Percentiles rank a stretch among this genome's conserved stretches.
Evolutionary conservation across 2,329 filamentous ascomycete species (phyloP).

Genomic region (Neonectria punicea): DNA sequence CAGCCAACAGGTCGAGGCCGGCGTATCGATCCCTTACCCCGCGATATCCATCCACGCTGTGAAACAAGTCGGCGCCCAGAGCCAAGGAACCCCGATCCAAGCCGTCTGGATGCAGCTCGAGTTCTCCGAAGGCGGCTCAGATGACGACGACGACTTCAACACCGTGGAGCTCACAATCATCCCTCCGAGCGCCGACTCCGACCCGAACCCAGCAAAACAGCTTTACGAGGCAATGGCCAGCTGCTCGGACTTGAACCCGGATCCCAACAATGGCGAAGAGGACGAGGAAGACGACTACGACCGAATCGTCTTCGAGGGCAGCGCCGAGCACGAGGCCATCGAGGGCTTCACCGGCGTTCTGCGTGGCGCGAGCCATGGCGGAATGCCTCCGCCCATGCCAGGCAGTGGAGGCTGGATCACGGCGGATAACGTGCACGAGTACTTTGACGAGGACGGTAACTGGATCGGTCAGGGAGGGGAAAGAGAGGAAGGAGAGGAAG

Average conservation of each 20-base stretch:
- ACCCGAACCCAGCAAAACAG: slow-evolving; percentile 45
- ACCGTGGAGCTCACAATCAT: slow-evolving; percentile 75
- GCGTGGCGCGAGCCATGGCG: slow-evolving; percentile 58
- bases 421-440: slow-evolving; percentile 88
- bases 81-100: slow-evolving; percentile 52
- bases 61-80: slow-evolving; percentile 63
- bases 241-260: slow-evolving; percentile 81
- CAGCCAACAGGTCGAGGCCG: slow-evolving; percentile 65
- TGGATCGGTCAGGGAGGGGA: slow-evolving; percentile 66
- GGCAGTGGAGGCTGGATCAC: slow-evolving; percentile 89
- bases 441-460: slow-evolving; percentile 83
- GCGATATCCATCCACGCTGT: slow-evolving; percentile 80
- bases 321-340: slow-evolving; percentile 60
- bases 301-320: slow-evolving; percentile 67
- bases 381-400: slow-evolving; percentile 73
- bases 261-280: slow-evolving; percentile 69
- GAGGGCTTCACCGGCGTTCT: slow-evolving; percentile 68
- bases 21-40: slow-evolving; percentile 78
- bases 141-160: slow-evolving; percentile 74
- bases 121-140: slow-evolving; percentile 66
- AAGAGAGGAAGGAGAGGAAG: slow-evolving; percentile 53
- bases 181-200: slow-evolving; percentile 52
- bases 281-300: slow-evolving; percentile 66
- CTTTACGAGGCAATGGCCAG: slow-evolving; percentile 77
- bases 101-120: slow-evolving; percentile 76